Evolutionary conservation across 83 land plant genomes (phyloP), one percentile per base, ranked within the genome.

Genomic region (Thuja plicata): DNA sequence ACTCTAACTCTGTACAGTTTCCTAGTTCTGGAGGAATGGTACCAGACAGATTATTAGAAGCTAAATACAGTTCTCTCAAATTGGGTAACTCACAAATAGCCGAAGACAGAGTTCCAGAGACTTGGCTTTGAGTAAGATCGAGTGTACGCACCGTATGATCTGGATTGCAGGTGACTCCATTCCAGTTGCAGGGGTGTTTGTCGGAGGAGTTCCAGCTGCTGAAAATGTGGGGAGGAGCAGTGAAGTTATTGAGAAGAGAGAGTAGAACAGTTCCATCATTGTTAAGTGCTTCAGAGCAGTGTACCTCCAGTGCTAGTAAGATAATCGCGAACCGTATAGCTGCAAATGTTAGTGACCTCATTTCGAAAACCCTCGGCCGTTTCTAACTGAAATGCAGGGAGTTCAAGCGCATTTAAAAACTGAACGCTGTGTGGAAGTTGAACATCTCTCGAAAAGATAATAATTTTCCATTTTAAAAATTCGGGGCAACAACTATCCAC

Each of bases 11-110:
- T 13, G 54, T 87, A 71, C 94, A 91, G 30, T 90, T 90, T 6
- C 95, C 96, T 62, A 97, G 62, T 70, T 87, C 90, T 0, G 71
- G 27, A 1, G 99, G 97, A n/a, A 96, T 95, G 2, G 38, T 19
- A 2, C 95, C 94, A 21, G 94, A 85, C 12, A 93, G 81, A 37
- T 71, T 89, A 38, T 94, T 94, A 1, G 3, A 48, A 37, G 90
- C 89, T 5, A 91, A 45, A 84, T 91, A 85, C 0, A 94, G 40
- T 9, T 38, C 30, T 30, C 73, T 70, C 52, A 94, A 71, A 70
- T 71, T 73, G 84, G 84, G 71, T 9, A 94, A 90, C 0, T 52
- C 45, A 77, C 95, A 88, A 21, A 94, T 88, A 81, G 85, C 71
- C 0, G 94, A 38, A 87, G 93, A 91, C 30, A 94, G 57, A 32